These are phyloP conservation scores for Hypoxylon lenormandii DNA, from an alignment of 495 filamentous ascomycete species.

Conservation along the genomic window DNA sequence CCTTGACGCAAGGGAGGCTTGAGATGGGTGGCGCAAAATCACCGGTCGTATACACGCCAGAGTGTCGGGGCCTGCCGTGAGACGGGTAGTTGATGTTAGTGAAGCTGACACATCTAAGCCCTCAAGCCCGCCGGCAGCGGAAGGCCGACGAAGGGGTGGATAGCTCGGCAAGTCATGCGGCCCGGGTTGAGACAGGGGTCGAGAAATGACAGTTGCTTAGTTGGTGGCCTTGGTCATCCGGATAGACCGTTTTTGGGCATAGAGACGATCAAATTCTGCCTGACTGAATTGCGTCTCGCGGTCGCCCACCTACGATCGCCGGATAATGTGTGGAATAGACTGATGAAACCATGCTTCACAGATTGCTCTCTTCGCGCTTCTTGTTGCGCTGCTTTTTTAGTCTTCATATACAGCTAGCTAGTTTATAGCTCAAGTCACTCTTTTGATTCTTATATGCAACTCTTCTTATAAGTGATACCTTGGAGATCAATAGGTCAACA, in stretches of 20 bases:
- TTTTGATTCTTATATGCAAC: conserved; percentile 11
- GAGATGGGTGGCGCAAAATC: conserved; percentile 26
- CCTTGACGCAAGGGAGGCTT: conserved; percentile 24
- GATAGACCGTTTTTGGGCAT: conserved; percentile 16
- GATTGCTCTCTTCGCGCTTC: conserved; percentile 31
- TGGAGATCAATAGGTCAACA: neutral
- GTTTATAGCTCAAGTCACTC: conserved; percentile 40
- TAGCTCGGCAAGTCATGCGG: conserved; percentile 12
- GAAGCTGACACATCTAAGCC: conserved; percentile 22
- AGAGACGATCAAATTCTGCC: conserved; percentile 22
- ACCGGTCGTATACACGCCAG: conserved; percentile 20
- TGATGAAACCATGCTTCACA: conserved; percentile 29
- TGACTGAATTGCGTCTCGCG: conserved; percentile 20
- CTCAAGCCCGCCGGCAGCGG: conserved; percentile 15
- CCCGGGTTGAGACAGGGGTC: conserved; percentile 24
- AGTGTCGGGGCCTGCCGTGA: conserved; percentile 12
- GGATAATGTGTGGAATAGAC: conserved; percentile 27
- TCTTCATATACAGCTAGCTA: conserved; percentile 16
- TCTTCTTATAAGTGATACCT: neutral
- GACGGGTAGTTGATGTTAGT: conserved; percentile 14
- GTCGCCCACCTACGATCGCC: conserved; percentile 22
- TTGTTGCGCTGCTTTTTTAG: conserved; percentile 21
- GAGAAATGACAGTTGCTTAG: conserved; percentile 34
- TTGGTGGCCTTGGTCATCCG: conserved; percentile 20
- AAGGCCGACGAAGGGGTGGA: conserved; percentile 19